Evolutionary conservation across 768 basidiomycete genomes (phyloP).

Genomic region (Wakefieldia striispora): DNA sequence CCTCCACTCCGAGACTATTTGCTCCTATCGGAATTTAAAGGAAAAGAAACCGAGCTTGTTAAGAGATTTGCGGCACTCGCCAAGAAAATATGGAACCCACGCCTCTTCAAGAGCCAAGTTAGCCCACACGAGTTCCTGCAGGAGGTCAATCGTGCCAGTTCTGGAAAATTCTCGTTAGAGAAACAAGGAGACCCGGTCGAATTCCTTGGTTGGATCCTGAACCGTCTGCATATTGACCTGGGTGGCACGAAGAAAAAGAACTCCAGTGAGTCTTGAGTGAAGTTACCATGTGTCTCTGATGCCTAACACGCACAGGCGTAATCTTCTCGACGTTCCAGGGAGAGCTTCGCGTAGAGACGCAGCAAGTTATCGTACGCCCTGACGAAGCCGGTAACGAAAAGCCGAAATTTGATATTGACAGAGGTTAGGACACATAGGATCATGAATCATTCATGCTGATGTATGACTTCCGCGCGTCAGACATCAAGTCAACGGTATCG

Average conservation of each 20-base stretch:
- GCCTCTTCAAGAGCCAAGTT: constrained; percentile 96
- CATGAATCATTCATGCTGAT: constrained; percentile 11
- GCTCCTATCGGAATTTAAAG: constrained; percentile 68
- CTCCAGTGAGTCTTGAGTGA: constrained; percentile 63
- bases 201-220: constrained; percentile 93
- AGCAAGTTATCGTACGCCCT: constrained; percentile 85
- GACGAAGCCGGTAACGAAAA: constrained; percentile 74
- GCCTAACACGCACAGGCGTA: constrained; percentile 53
- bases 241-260: constrained; percentile 92
- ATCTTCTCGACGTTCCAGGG: constrained; percentile 95
- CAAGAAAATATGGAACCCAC: constrained; percentile 95
- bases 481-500: constrained; percentile 79
- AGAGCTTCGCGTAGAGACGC: constrained; percentile 87
- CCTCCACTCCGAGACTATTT: constrained; percentile 86
- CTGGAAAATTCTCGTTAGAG: constrained; percentile 89
- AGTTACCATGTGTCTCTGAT: constrained; percentile 17
- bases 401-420: constrained; percentile 90
- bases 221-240: constrained; percentile 87
- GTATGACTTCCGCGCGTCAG: constrained; percentile 41
- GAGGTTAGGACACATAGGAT: constrained; percentile 58
- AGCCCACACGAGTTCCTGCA: constrained; percentile 99
- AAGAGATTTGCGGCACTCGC: constrained; percentile 84
- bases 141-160: constrained; percentile 88
- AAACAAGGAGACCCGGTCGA: constrained; percentile 96
- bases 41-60: constrained; percentile 83